Evolutionary conservation across 495 filamentous ascomycete genomes (phyloP), one percentile per base, ranked within the genome.

Genomic region (Jackrogersella minutella): DNA sequence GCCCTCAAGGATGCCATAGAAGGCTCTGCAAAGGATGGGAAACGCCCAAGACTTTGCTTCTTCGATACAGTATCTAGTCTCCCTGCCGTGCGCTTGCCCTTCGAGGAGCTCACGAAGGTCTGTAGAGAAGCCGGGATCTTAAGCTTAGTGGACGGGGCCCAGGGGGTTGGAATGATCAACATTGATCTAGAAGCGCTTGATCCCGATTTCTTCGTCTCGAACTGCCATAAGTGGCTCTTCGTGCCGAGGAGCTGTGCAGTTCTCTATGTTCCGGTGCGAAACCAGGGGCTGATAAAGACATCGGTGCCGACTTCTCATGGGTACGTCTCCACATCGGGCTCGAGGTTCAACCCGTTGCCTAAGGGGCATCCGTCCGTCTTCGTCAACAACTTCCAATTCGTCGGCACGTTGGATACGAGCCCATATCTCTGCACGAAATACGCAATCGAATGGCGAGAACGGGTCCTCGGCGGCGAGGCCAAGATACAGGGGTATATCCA

Each of bases 201-300:
- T 33, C 85, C 89, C 1, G 92, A 96, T 71, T 95, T 96, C 75
- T 87, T 93, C 65, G 81, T 90, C 13, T 86, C 79, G 26, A 95
- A 94, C 65, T 87, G 83, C 56, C 89, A 94, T 76, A 97, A 94
- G 79, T 97, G 93, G 93, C 85, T 96, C 10, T 90, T 84, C 68
- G 84, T 85, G n/a, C 93, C 92, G 7, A 86, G 92, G 51, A 84
- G 84, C 52, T 90, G 86, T 63, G 91, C 91, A 0, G 76, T 92
- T 2, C 82, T 96, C 62, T 89, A 93, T 74, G 90, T 93, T 6
- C 88, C 90, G 0, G 60, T 79, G 10, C 82, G 84, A 33, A 89
- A 93, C 73, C 92, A 96, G 59, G 78, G 81, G 59, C 68, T 92
- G 33, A 85, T 95, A 44, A 85, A 86, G 22, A 86, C 87, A 0